Conservation (phyloP, 495 filamentous ascomycete genomes). For the Annulohypoxylon moriforme region DNA sequence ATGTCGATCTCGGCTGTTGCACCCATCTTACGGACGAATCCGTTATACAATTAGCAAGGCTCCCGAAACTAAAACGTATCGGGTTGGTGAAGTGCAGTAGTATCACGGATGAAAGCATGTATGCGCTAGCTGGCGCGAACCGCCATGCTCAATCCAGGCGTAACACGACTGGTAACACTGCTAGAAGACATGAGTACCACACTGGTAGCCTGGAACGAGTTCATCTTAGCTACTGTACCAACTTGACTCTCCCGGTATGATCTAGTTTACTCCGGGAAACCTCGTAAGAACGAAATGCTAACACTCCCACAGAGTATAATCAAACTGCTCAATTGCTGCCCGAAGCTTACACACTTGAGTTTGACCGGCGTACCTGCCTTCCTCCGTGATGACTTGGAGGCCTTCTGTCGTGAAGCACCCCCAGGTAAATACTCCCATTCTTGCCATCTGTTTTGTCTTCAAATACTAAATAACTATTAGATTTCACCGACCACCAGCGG, state of each 20-base stretch:
- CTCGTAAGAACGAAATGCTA: slow-evolving; percentile 29
- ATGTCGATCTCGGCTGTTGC: slow-evolving; percentile 98
- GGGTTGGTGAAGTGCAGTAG: slow-evolving; percentile 92
- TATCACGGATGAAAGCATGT: slow-evolving; percentile 90
- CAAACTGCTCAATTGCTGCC: slow-evolving; percentile 87
- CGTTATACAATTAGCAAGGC: slow-evolving; percentile 81
- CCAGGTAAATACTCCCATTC: slow-evolving; percentile 59
- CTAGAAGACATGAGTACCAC: slow-evolving; percentile 53
- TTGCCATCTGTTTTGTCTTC: not conserved
- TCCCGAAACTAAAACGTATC: slow-evolving; percentile 94
- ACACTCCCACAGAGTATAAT: slow-evolving; percentile 78
- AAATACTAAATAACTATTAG: slow-evolving; percentile 59
- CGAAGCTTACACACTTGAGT: slow-evolving; percentile 91
- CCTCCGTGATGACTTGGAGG: slow-evolving; percentile 77
- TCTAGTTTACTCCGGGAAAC: not conserved
- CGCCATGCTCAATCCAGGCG: slow-evolving; percentile 57
- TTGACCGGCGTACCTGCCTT: slow-evolving; percentile 93
- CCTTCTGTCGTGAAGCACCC: slow-evolving; percentile 88
- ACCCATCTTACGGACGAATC: slow-evolving; percentile 86
- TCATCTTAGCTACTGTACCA: slow-evolving; percentile 94
- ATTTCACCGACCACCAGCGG: slow-evolving; percentile 95
- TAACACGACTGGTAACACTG: slow-evolving; percentile 57
- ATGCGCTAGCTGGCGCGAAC: slow-evolving; percentile 77
- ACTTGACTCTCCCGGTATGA: slow-evolving; percentile 81
- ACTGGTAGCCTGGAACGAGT: slow-evolving; percentile 81